Evolutionary conservation across 768 basidiomycete genomes (phyloP).

Genomic region (Boletus insuetus): DNA sequence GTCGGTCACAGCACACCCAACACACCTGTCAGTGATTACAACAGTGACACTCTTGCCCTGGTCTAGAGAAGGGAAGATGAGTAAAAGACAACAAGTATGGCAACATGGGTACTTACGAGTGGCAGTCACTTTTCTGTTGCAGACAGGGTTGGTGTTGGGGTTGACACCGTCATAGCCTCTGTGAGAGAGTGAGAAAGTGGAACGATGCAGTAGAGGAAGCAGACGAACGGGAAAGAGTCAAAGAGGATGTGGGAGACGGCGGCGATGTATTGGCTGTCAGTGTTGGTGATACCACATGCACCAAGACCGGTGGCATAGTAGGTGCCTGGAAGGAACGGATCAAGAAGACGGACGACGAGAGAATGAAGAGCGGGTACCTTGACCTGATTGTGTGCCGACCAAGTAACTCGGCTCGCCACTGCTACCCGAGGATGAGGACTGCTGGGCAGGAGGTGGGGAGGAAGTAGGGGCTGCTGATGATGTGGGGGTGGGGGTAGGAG

Average conservation of each 20-base stretch:
- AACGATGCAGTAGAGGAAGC: not conserved
- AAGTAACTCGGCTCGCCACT: conserved; percentile 38
- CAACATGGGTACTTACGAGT: conserved; percentile 42
- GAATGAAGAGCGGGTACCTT: conserved; percentile 32
- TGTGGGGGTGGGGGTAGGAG: not conserved
- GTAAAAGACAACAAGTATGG: not conserved
- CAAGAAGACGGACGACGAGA: not conserved
- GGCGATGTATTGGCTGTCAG: conserved; percentile 28
- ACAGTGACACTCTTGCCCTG: conserved; percentile 48
- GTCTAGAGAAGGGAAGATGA: conserved; percentile 38
- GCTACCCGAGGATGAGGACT: conserved; percentile 4
- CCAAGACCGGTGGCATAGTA: conserved; percentile 37
- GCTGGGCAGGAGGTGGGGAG: conserved; percentile 13
- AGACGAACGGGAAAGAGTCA: conserved; percentile 35
- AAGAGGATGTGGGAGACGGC: conserved; percentile 36
- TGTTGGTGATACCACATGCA: conserved; percentile 39
- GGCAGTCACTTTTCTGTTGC: conserved; percentile 44
- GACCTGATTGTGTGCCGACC: conserved; percentile 47
- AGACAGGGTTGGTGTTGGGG: conserved; percentile 77
- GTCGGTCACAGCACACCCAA: conserved; percentile 46
- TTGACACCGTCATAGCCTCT: conserved; percentile 58
- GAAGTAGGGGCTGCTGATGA: conserved; percentile 3
- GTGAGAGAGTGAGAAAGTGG: not conserved
- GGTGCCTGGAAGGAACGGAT: conserved; percentile 26
- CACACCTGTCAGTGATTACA: conserved; percentile 60